phyloP scores from a whole-genome alignment of 108 stramenopile species.

The Cyclostephanos invisitatus region DNA sequence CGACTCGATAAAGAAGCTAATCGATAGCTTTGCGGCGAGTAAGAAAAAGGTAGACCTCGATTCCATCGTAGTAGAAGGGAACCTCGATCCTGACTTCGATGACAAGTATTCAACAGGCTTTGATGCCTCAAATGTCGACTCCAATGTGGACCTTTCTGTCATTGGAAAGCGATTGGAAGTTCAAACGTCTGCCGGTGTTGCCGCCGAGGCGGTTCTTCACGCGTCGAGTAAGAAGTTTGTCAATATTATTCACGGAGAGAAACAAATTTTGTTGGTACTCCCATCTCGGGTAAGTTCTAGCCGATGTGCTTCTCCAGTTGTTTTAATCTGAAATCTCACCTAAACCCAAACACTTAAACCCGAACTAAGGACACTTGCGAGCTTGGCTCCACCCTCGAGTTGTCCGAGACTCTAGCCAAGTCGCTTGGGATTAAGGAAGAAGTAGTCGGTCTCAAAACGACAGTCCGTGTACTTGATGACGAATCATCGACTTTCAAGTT shows the following conservation, averaged over 20 bases:
- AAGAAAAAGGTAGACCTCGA: not conserved
- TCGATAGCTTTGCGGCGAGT: not conserved
- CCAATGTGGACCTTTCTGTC: constrained; percentile 1
- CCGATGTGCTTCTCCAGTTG: no score
- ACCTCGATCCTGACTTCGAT: not conserved
- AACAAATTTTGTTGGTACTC: constrained; percentile 30
- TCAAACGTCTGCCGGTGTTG: constrained; percentile 5
- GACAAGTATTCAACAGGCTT: not conserved
- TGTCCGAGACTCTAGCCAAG: constrained; percentile 34
- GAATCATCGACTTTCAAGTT: constrained; percentile 22
- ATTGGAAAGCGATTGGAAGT: constrained; percentile 20
- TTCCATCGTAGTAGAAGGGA: not conserved
- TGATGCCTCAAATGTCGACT: not conserved
- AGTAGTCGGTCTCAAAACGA: constrained; percentile 35
- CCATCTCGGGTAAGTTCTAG: constrained; percentile 20
- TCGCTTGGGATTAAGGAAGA: constrained; percentile 30
- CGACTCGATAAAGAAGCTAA: not conserved
- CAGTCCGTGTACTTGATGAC: constrained; percentile 3
- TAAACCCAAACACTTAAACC: no score
- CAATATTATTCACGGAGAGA: constrained; percentile 31
- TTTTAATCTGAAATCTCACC: not conserved
- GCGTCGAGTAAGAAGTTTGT: constrained; percentile 19
- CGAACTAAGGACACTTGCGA: not conserved
- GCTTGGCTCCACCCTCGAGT: constrained; percentile 19
- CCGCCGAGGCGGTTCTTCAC: constrained; percentile 13